Evolutionary conservation across 78 protist genomes (phyloP).

Genomic region (Guillardia theta): DNA sequence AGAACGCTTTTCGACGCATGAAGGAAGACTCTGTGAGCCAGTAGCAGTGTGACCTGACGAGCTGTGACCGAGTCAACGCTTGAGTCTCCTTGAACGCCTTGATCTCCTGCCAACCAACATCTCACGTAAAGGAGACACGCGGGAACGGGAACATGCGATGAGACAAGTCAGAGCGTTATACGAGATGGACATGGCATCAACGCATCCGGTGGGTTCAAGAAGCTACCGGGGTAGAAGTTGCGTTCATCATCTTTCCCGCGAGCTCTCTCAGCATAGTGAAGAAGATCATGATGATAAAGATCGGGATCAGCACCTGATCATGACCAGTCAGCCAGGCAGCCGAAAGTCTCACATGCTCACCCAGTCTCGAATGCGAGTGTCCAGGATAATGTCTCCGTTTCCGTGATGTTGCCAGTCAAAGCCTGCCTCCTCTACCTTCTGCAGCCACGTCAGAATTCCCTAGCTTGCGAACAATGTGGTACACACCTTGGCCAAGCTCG

Average conservation of each 20-base stretch:
- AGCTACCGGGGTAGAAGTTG: not conserved
- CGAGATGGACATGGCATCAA: no score
- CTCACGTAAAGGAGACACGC: no score
- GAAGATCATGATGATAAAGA: slow-evolving; percentile 5
- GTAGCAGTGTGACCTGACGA: not conserved
- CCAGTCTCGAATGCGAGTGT: not conserved
- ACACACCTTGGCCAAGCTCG: no score
- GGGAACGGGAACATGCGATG: no score
- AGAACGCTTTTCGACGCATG: not conserved
- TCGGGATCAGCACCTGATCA: not conserved
- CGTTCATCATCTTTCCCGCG: not conserved
- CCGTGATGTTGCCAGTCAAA: not conserved
- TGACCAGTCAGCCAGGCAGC: not conserved
- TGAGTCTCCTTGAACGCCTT: not conserved
- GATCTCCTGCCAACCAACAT: no score
- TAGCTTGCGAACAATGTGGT: no score
- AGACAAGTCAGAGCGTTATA: no score
- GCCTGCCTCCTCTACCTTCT: no score
- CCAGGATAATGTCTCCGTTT: not conserved
- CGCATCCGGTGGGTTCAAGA: no score
- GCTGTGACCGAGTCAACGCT: not conserved
- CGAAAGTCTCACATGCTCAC: not conserved
- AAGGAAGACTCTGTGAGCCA: not conserved
- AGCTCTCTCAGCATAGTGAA: not conserved
- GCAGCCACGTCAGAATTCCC: no score